Evolutionary conservation across 768 basidiomycete genomes (phyloP), one percentile per base, ranked within the genome.

Genomic region (Serendipita indica): DNA sequence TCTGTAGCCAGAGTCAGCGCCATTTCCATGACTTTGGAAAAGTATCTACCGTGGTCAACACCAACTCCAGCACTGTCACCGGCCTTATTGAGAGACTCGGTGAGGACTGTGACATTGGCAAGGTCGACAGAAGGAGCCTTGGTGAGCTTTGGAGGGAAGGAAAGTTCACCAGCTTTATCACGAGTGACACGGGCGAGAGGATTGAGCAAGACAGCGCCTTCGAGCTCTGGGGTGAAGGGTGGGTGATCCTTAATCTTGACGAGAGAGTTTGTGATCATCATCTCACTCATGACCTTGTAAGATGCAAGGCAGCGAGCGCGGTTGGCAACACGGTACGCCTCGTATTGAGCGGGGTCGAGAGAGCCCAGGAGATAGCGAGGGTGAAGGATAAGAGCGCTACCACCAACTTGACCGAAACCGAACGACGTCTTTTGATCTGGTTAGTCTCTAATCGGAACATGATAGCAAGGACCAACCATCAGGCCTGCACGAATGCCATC

Each of bases 341-440:
- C 79, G 65, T 92, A 93, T 61, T 75, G 70, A n/a, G 79, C 75
- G 0, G 89, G 81, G 61, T 91, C 82, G 34, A 97, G 73, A 7
- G 86, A 77, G 37, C 85, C 94, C 63, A 93, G 82, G 62, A 96
- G 77, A 73, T 89, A 89, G 63, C 89, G 86, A 62, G 96, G 93
- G 69, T 98, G 84, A 54, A 98, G 68, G 65, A 97, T 75, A 63
- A 93, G 77, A 41, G 84, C 87, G 59, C 82, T 87, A 58, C 96
- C 96, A 57, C 96, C 96, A 62, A 97, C 94, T 79, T 97, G 96
- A 65, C 96, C 93, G 75, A 98, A 98, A 63, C 96, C 94, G 72
- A 94, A 94, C 13, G 89, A 92, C 0, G 90, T 92, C 83, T 89
- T 63, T 25, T 63, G 49, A 52, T 56, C 63, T 33, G 34, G 37